phyloP scores from a whole-genome alignment of 148 eudicot genomes.

The Spergularia bocconei region DNA sequence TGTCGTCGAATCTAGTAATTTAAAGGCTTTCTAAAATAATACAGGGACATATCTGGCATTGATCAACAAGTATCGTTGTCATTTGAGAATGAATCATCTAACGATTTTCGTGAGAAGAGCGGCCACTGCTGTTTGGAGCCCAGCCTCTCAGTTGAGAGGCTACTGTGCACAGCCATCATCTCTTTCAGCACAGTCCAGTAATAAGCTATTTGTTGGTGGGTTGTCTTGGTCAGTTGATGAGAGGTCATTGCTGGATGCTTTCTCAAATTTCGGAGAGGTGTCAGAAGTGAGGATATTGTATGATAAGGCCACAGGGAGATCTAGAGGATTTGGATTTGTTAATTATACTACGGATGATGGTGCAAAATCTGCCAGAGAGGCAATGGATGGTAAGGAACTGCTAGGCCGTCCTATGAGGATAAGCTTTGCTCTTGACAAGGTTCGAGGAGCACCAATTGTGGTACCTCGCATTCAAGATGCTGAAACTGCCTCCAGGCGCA shows the following conservation, averaged over 20 bases:
- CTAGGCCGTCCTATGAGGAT: conserved; percentile 80
- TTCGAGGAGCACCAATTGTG: conserved; percentile 63
- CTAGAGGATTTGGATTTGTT: conserved; percentile 93
- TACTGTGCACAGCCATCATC: conserved; percentile 42
- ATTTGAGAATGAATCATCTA: conserved; percentile 26
- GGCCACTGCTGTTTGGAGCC: conserved; percentile 20
- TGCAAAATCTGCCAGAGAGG: conserved; percentile 65
- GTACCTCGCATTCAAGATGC: conserved; percentile 57
- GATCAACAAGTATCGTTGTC: conserved; percentile 3
- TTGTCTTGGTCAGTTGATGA: conserved; percentile 80
- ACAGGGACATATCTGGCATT: conserved; percentile 19
- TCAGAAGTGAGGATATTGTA: conserved; percentile 86
- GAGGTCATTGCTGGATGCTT: conserved; percentile 63
- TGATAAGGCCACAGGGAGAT: conserved; percentile 69
- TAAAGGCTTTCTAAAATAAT: conserved; percentile 12
- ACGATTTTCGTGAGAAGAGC: conserved; percentile 36
- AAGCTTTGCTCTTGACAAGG: conserved; percentile 67
- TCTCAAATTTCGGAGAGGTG: conserved; percentile 66
- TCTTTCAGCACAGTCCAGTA: conserved; percentile 25
- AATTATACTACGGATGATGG: conserved; percentile 57
- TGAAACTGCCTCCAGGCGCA: conserved; percentile 25
- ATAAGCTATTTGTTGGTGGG: conserved; percentile 69
- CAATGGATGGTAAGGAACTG: conserved; percentile 87
- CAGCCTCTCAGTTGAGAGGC: conserved; percentile 26
- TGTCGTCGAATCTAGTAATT: conserved; percentile 1